These are phyloP conservation scores for Fagopyrum esculentum DNA, from an alignment of 148 eudicot genomes.

Conservation along the genomic window DNA sequence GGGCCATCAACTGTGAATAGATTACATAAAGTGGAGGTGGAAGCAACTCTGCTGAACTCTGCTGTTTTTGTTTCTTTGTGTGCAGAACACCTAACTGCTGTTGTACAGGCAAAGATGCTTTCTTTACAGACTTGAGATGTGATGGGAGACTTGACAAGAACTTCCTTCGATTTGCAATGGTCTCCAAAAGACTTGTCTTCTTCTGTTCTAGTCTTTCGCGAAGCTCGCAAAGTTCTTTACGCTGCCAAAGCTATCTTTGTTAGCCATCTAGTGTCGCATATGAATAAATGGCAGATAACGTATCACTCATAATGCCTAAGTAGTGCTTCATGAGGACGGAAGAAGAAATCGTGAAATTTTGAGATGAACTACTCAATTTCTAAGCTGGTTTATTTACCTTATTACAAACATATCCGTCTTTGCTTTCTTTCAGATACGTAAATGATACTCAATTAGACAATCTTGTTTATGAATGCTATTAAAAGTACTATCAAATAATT, in stretches of 20 bases:
- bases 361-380: not conserved
- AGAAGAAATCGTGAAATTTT: not conserved
- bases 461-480: not conserved
- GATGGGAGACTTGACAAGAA: slow-evolving; percentile 95
- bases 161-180: slow-evolving; percentile 79
- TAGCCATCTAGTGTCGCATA: not conserved
- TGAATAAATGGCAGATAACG: not conserved
- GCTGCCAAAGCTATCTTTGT: slow-evolving; percentile 35
- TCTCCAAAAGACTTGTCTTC: slow-evolving; percentile 68
- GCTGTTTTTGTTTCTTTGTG: slow-evolving; percentile 80
- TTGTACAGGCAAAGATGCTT: slow-evolving; percentile 94
- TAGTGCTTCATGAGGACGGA: not conserved
- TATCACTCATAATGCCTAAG: not conserved
- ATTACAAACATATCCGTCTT: not conserved
- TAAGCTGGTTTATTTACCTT: not conserved
- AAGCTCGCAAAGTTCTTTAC: slow-evolving; percentile 89
- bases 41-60: slow-evolving; percentile 77
- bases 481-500: not conserved
- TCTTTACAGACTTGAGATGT: slow-evolving; percentile 90
- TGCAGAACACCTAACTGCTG: slow-evolving; percentile 76
- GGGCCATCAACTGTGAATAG: slow-evolving; percentile 88
- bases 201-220: slow-evolving; percentile 65
- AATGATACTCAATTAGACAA: not conserved
- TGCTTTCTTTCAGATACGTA: not conserved
- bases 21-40: slow-evolving; percentile 93